Percentiles rank a stretch among this genome's conserved stretches.
Conservation (phyloP, 2,329 filamentous ascomycete genomes). For the Cladosporium halotolerans region DNA sequence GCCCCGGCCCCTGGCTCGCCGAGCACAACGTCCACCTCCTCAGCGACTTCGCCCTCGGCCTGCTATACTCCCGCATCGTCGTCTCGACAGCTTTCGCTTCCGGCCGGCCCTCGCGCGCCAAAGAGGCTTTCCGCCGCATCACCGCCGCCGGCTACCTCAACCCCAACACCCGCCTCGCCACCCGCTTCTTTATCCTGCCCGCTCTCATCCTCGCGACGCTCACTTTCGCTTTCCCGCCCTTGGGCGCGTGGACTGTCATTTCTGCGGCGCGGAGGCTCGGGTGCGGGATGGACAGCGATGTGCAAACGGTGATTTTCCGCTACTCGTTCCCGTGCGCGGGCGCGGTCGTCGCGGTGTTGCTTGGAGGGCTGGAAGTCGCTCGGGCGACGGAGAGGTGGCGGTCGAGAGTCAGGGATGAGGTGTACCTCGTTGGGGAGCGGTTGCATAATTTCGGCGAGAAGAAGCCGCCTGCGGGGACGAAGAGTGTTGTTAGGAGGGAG, state of each 20-base stretch:
- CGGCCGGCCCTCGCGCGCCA: conserved; percentile 63
- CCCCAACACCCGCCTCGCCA: conserved; percentile 73
- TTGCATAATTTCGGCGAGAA: conserved; percentile 85
- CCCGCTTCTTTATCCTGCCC: conserved; percentile 79
- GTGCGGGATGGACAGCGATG: background rate
- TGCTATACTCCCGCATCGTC: conserved; percentile 76
- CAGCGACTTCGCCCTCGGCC: conserved; percentile 87
- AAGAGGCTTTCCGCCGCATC: conserved; percentile 66
- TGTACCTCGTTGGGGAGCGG: conserved; percentile 89
- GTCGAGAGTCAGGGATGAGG: conserved; percentile 79
- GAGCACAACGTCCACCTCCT: conserved; percentile 76
- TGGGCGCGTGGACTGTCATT: conserved; percentile 50
- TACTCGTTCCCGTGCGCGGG: conserved; percentile 63
- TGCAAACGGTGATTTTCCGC: conserved; percentile 45
- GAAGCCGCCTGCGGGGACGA: conserved; percentile 29
- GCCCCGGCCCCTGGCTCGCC: conserved; percentile 24
- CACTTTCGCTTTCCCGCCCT: conserved; percentile 60
- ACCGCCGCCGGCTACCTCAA: conserved; percentile 65
- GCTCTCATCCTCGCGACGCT: conserved; percentile 54
- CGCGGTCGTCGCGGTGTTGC: background rate
- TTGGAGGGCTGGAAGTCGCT: conserved; percentile 29
- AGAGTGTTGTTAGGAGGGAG: conserved; percentile 27
- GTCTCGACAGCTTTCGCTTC: conserved; percentile 62
- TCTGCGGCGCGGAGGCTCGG: conserved; percentile 19
- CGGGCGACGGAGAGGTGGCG: conserved; percentile 69